Percentiles rank a stretch among this genome's conserved stretches.
Conservation (phyloP, 495 filamentous ascomycete genomes). For the Articulospora tetracladia region DNA sequence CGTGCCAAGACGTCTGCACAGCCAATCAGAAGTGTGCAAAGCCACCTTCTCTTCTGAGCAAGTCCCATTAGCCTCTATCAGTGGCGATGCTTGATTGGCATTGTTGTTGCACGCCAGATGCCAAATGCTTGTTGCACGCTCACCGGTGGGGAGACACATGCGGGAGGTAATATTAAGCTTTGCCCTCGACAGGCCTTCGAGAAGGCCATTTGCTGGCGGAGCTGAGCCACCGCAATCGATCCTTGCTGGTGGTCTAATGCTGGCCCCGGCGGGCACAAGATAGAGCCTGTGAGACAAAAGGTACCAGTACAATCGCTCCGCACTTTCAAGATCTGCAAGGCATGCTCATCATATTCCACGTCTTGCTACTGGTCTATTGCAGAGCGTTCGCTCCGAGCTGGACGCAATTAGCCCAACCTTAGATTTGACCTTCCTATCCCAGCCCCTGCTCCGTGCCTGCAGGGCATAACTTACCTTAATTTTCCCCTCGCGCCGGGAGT, state of each 20-base stretch:
- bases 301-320: background rate
- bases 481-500: background rate
- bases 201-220: background rate
- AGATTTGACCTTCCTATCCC: slow-evolving; percentile 1
- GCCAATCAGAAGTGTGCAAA: background rate
- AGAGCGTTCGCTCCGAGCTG: too few relatives aligned
- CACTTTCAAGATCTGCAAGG: too few relatives aligned
- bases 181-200: background rate
- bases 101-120: too few relatives aligned
- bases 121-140: too few relatives aligned
- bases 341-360: too few relatives aligned
- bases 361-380: too few relatives aligned
- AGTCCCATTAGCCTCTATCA: background rate
- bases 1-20: background rate
- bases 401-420: too few relatives aligned
- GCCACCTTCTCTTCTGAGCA: background rate
- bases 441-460: background rate
- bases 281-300: background rate
- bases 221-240: background rate
- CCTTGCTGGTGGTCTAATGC: background rate
- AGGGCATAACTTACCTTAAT: background rate
- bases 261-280: background rate
- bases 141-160: too few relatives aligned
- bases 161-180: too few relatives aligned
- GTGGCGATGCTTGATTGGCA: too few relatives aligned